Evolutionary conservation across 495 filamentous ascomycete species (phyloP), one percentile per base, ranked within the genome.

Genomic region (Ascodesmis nigricans): DNA sequence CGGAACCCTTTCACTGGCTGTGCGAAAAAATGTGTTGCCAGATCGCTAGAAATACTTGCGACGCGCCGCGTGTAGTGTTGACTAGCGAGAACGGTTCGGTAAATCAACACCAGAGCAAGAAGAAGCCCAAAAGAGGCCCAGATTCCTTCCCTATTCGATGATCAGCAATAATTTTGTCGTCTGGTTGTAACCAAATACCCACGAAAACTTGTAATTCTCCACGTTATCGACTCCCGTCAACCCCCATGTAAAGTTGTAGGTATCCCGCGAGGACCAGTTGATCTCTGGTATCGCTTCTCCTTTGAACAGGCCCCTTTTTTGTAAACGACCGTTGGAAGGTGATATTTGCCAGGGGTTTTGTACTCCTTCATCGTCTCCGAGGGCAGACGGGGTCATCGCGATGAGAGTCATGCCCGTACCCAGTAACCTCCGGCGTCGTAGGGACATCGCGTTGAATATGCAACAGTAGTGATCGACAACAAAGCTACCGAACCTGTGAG

Each of bases 221-320:
- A 37, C 41, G 26, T 52, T 51, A 34, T 52, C 47, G 21, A 52
- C 48, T 21, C 48, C 48, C 11, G 49, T 51, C 31, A 52, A 29
- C 33, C 48, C 48, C 47, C 42, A 51, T 16, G 48, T 52, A 33
- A 49, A 49, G 30, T 49, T 49, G 19, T 40, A 30, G 4, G 42
- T 49, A 21, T 49, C 31, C 17, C 33, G 23, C 28, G 36, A 41
- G 40, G 42, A 49, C 46, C 46, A 49, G 41, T 49, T 36, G 27
- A 49, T 23, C 4, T 33, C 36, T 22, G 46, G 40, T 15, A 49
- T 33, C 7, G 36, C 10, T 20, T 44, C 30, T 9, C 46, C 46
- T 36, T 49, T 49, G 36, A 49, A 49, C 24, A 38, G 31, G 15
- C n/a, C n/a, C n/a, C 16, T 16, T 29, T 11, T 36, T 39, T 33